A percentile compares a stretch with the other conserved stretches of the same genome.
Evolutionary conservation across 306 rosid species (phyloP).

Genomic region (Cicer chorassanicum): DNA sequence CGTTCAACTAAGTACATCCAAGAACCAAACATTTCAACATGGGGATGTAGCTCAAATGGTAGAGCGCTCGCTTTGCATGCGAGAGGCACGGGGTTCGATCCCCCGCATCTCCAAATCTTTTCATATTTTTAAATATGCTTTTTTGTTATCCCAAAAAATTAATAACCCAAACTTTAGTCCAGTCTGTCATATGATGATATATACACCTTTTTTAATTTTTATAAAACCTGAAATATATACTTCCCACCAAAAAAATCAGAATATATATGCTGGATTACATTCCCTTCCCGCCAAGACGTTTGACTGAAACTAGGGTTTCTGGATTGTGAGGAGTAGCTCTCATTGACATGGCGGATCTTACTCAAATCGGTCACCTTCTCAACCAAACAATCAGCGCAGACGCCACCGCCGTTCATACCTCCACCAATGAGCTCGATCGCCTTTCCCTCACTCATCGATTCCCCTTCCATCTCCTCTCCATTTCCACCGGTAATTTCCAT

Average conservation of each 20-base stretch:
- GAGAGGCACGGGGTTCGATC: constrained; percentile 97
- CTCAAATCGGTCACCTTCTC: constrained; percentile 63
- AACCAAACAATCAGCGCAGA: constrained; percentile 67
- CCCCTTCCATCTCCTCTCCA: constrained; percentile 66
- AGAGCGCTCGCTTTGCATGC: constrained; percentile 98
- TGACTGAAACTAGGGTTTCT: constrained; percentile 56
- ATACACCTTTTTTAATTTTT: too few relatives aligned
- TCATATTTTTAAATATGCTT: too few relatives aligned
- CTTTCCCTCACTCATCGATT: constrained; percentile 62
- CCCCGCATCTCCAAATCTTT: constrained; percentile 74
- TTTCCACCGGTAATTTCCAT: constrained; percentile 57
- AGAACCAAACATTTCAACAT: too few relatives aligned
- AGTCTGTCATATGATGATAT: background rate
- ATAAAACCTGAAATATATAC: too few relatives aligned
- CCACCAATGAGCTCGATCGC: constrained; percentile 66
- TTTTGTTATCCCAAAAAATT: background rate
- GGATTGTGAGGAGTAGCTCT: background rate
- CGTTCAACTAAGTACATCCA: rapidly evolving
- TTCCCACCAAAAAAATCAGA: too few relatives aligned
- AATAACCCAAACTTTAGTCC: background rate
- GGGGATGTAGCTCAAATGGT: constrained; percentile 98
- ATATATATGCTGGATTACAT: background rate
- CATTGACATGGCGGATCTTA: constrained; percentile 50
- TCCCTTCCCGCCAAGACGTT: constrained; percentile 81
- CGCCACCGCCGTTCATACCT: constrained; percentile 52